Evolutionary conservation across 768 basidiomycete genomes (phyloP).

Genomic region (Boletus subcaerulescens): DNA sequence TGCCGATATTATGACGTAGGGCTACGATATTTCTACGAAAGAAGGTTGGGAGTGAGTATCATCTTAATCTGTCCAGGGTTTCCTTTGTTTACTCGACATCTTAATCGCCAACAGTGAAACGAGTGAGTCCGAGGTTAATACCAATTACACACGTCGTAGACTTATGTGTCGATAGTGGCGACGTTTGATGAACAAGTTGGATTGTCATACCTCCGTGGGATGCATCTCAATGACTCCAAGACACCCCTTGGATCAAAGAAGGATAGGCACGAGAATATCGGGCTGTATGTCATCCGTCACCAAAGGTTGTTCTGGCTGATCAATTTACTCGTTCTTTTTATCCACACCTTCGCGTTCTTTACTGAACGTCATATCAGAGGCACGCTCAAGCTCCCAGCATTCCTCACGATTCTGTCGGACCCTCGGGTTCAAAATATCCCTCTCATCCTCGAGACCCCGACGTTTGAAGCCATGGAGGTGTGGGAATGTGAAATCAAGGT

Average conservation of each 20-base stretch:
- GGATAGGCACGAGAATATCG: conserved; percentile 85
- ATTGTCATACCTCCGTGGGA: conserved; percentile 67
- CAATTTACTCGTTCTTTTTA: background rate
- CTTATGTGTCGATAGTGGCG: conserved; percentile 41
- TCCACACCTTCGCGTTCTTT: background rate
- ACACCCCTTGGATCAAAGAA: conserved; percentile 57
- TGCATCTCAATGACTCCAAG: conserved; percentile 88
- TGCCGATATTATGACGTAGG: conserved; percentile 37
- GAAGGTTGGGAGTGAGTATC: conserved; percentile 65
- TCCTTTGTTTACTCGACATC: background rate
- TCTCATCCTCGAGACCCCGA: conserved; percentile 80
- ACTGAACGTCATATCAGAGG: conserved; percentile 44
- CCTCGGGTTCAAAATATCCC: conserved; percentile 66
- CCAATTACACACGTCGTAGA: background rate
- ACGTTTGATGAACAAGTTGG: conserved; percentile 71
- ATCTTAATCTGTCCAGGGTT: background rate
- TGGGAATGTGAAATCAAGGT: conserved; percentile 75
- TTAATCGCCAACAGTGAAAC: conserved; percentile 20
- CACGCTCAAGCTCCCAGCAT: conserved; percentile 58
- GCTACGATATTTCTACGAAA: conserved; percentile 75
- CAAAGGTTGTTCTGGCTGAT: background rate
- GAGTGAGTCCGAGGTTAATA: conserved; percentile 14
- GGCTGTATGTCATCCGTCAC: conserved; percentile 50
- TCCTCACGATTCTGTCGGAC: conserved; percentile 67
- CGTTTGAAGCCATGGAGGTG: conserved; percentile 60